Percentiles rank a stretch among this genome's conserved stretches.
phyloP scores from a whole-genome alignment of 2,329 filamentous ascomycete genomes.

The Xylaria sp. region DNA sequence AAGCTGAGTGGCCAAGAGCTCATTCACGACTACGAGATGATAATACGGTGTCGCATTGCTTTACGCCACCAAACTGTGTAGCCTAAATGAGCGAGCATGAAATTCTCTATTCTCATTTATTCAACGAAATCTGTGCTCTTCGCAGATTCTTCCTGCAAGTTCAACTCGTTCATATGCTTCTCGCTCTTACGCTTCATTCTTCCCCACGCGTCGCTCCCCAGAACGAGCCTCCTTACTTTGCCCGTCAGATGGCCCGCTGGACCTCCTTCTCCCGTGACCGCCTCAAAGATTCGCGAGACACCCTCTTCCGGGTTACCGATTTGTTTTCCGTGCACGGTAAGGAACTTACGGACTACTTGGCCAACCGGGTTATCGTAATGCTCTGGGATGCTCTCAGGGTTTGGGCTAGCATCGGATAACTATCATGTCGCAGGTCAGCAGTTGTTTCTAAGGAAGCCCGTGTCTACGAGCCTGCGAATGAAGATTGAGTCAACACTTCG shows the following conservation, averaged over 20 bases:
- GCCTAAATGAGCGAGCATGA: neutral
- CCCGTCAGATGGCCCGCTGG: conserved; percentile 47
- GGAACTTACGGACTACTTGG: conserved; percentile 34
- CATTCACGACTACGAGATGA: too few species aligned
- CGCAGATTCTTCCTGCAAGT: conserved; percentile 17
- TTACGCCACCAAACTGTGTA: too few species aligned
- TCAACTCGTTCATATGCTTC: conserved; percentile 36
- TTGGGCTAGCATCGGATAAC: conserved; percentile 22
- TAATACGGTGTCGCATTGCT: too few species aligned
- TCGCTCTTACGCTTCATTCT: conserved; percentile 37
- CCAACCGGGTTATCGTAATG: conserved; percentile 37
- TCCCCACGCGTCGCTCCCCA: conserved; percentile 50
- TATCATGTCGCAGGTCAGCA: conserved; percentile 7
- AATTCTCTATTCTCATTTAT: neutral
- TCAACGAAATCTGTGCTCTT: conserved; percentile 19
- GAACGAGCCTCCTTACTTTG: conserved; percentile 49
- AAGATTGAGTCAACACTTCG: neutral
- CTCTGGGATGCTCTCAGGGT: neutral
- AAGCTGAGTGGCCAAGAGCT: too few species aligned
- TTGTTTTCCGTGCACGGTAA: conserved; percentile 41
- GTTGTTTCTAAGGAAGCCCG: neutral
- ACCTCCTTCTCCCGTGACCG: conserved; percentile 47
- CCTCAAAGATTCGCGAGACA: conserved; percentile 52
- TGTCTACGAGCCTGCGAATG: too few species aligned
- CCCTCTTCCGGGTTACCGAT: conserved; percentile 50